Percentiles rank a stretch among this genome's conserved stretches.
phyloP scores from a whole-genome alignment of 1,139 yeast species.

The Saccharomycopsis crataegensis region DNA sequence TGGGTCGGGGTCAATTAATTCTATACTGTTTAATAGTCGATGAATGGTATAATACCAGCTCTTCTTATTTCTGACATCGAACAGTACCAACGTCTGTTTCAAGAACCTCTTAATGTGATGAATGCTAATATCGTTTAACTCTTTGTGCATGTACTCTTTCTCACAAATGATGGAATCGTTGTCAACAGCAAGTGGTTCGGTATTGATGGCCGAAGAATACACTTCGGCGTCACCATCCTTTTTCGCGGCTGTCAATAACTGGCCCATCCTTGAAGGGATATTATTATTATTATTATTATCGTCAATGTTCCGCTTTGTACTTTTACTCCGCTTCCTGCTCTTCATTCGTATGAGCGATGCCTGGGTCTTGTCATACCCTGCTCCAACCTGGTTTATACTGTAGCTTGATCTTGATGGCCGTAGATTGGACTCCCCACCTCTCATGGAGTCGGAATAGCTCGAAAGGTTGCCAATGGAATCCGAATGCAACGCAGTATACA shows the following conservation, averaged over 20 bases:
- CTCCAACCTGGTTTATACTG: conserved; percentile 6
- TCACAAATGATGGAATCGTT: neutral
- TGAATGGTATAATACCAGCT: conserved; percentile 22
- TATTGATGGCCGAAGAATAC: too few species aligned
- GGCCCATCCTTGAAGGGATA: neutral
- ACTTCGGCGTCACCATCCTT: too few species aligned
- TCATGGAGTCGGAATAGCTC: neutral
- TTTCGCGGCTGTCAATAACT: too few species aligned
- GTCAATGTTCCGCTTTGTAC: conserved; percentile 27
- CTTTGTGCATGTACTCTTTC: conserved; percentile 14
- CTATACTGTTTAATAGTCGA: conserved; percentile 27
- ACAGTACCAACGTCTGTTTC: conserved; percentile 51
- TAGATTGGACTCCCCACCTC: conserved; percentile 3
- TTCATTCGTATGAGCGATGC: conserved; percentile 60
- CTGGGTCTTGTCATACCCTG: conserved; percentile 48
- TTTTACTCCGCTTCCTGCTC: conserved; percentile 49
- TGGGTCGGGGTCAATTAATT: conserved; percentile 45
- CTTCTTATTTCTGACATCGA: conserved; percentile 7
- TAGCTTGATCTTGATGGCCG: conserved; percentile 10
- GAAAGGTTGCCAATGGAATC: conserved; percentile 14
- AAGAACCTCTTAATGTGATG: conserved; percentile 39
- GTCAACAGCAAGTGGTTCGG: neutral
- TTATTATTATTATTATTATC: too few species aligned
- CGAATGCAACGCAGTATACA: conserved; percentile 32
- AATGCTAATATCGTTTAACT: conserved; percentile 32